These are phyloP conservation scores for Neurospora sublineolata DNA, from an alignment of 495 filamentous ascomycete species.

Conservation along the genomic window DNA sequence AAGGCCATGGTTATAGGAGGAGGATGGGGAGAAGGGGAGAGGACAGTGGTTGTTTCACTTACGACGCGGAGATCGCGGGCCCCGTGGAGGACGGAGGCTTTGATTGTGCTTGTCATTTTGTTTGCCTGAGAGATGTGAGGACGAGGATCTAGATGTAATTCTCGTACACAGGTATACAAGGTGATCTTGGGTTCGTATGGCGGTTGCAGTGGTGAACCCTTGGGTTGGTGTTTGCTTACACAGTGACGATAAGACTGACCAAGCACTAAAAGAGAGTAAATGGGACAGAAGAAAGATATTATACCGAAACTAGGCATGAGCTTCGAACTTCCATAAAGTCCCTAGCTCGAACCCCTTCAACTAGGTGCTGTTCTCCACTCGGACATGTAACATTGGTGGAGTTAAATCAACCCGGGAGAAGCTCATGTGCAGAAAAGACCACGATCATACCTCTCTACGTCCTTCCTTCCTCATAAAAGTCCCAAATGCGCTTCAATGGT, in stretches of 20 bases:
- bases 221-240: background rate
- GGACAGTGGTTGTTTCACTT: slow-evolving; percentile 13
- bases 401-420: background rate
- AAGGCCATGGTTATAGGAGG: background rate
- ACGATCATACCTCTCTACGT: background rate
- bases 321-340: background rate
- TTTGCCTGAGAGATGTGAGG: background rate
- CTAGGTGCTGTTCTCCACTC: background rate
- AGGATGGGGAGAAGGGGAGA: background rate
- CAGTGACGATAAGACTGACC: background rate
- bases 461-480: background rate
- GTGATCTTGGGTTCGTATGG: background rate
- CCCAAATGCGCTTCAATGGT: background rate
- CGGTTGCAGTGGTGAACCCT: background rate
- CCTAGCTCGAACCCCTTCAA: background rate
- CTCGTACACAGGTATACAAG: background rate
- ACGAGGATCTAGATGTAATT: background rate
- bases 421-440: background rate
- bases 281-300: background rate
- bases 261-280: background rate
- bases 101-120: slow-evolving; percentile 21
- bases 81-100: slow-evolving; percentile 60
- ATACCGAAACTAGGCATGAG: background rate
- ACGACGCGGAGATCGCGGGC: slow-evolving; percentile 57
- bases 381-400: background rate